Evolutionary conservation across 805 yeast genomes (phyloP), one percentile per base, ranked within the genome.

Genomic region (Ogataea allantospora): DNA sequence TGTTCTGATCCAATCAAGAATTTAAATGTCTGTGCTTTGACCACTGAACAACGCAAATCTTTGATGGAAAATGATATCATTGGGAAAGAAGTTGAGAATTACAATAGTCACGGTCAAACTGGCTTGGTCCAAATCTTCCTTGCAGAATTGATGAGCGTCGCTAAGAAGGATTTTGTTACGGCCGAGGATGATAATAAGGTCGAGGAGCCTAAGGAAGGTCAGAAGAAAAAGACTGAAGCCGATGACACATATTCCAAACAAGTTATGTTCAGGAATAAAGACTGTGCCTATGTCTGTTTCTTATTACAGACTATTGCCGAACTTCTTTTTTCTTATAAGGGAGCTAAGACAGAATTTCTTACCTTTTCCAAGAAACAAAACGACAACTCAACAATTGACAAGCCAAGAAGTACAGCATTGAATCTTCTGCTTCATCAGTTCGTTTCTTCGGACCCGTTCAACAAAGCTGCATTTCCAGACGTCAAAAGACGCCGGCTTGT

Each of bases 341-440:
- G 80, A 44, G 77, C 88, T 34, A 89, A 89, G 57, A 70, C 84
- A 33, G 96, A 88, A 51, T 83, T 89, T 51, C 63, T 88, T 40
- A 80, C 91, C 0, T 89, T 77, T 49, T 78, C 91, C 2, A 82
- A 80, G 66, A 78, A 80, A 55, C 35, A 57, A 42, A 43, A 38
- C 52, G 35, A 53, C 11, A 34, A 40, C 3, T 31, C 43, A 2
- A 75, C 65, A 10, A 53, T 63, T 2, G 63, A 70, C 11, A 86
- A 80, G 51, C 95, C 95, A 2, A 70, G 91, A 19, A 70, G 87
- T 0, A 83, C 95, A 0, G 80, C 91, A 1, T 60, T 89, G 44
- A 86, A 88, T 55, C 77, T 85, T 48, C 71, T 88, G 42, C 60
- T 88, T 12, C 88, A 86, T 55, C 88, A 83, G 52, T 68, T 89